Percentiles rank a stretch among this genome's conserved stretches.
These are phyloP conservation scores for Physocladia obscura DNA, from an alignment of 192 early-diverging fungal species.

Conservation along the genomic window DNA sequence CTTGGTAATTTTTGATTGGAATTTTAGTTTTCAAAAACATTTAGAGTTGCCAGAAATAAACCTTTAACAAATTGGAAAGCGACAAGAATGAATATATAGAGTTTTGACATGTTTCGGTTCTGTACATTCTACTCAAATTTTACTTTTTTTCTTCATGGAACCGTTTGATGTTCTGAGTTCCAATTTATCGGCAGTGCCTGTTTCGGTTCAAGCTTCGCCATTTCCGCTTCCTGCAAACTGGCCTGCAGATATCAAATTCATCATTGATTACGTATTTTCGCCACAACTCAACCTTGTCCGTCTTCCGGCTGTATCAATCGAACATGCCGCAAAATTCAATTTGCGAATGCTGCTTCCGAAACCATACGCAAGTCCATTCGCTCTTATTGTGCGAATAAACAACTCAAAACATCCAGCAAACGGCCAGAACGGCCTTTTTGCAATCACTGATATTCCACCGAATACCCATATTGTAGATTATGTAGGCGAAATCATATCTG, in stretches of 20 bases:
- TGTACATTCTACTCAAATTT: too few species aligned
- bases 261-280: not conserved
- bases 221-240: not conserved
- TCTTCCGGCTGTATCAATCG: not conserved
- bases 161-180: too few species aligned
- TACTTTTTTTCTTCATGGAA: too few species aligned
- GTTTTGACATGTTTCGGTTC: too few species aligned
- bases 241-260: not conserved
- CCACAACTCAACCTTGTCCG: not conserved
- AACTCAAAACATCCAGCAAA: constrained; percentile 26
- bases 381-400: constrained; percentile 3
- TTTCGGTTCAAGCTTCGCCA: too few species aligned
- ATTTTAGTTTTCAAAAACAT: too few species aligned
- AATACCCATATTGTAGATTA: constrained; percentile 26
- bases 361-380: constrained; percentile 13
- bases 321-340: not conserved
- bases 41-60: too few species aligned
- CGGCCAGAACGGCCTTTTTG: constrained; percentile 20
- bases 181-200: too few species aligned
- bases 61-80: too few species aligned
- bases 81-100: too few species aligned
- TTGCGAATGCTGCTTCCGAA: not conserved
- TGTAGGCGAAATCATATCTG: constrained; percentile 13
- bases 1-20: too few species aligned
- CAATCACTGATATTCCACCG: not conserved